Percentiles rank a stretch among this genome's conserved stretches.
Conservation (phyloP, 768 basidiomycete species). For the Tulasnella sp. region DNA sequence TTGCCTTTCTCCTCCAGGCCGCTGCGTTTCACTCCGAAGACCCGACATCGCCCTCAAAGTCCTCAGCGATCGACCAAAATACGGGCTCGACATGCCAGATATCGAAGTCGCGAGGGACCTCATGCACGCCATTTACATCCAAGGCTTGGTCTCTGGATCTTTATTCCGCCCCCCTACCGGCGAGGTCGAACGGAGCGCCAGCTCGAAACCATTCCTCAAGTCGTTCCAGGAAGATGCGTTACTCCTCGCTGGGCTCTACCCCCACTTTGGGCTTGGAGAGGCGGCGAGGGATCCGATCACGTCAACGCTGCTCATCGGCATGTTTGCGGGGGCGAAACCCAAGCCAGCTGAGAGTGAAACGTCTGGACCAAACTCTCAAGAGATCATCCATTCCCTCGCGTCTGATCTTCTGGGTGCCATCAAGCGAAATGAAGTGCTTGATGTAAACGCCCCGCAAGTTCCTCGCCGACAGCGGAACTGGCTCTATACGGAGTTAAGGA, state of each 20-base stretch:
- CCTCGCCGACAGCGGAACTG: not conserved
- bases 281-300: not conserved
- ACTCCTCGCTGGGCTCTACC: conserved; percentile 2
- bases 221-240: conserved; percentile 7
- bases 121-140: conserved; percentile 6
- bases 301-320: conserved; percentile 1
- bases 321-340: not conserved
- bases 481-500: too few relatives aligned
- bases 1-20: not conserved
- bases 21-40: not conserved
- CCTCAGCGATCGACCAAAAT: not conserved
- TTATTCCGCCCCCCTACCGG: not conserved
- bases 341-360: not conserved
- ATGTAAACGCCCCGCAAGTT: not conserved
- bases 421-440: not conserved
- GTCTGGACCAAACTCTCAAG: not conserved
- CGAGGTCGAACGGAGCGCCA: not conserved
- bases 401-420: not conserved
- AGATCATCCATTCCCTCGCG: not conserved
- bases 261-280: not conserved
- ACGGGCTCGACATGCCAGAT: conserved; percentile 10
- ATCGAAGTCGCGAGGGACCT: conserved; percentile 6
- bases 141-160: too few relatives aligned
- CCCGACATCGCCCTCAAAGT: conserved; percentile 6
- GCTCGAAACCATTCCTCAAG: not conserved